phyloP scores from a whole-genome alignment of 2,329 filamentous ascomycete genomes.

The Neoscytalidium dimidiatum region DNA sequence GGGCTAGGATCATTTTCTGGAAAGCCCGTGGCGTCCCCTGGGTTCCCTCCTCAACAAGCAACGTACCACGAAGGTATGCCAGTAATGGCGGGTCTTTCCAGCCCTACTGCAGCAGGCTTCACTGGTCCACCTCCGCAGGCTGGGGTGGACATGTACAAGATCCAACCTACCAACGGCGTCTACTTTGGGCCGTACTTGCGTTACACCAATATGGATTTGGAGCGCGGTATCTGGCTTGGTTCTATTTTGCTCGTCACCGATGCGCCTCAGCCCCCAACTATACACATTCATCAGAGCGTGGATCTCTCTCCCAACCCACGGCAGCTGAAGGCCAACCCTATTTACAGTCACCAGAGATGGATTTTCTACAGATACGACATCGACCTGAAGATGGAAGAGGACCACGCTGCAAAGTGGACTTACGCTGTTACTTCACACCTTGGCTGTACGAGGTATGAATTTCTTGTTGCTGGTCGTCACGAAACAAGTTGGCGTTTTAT shows the following conservation, averaged over 20 bases:
- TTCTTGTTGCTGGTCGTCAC: conserved; percentile 84
- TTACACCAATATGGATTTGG: conserved; percentile 96
- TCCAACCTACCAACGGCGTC: conserved; percentile 90
- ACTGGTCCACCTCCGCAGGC: conserved; percentile 84
- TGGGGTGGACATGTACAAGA: conserved; percentile 91
- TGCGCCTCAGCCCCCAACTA: conserved; percentile 87
- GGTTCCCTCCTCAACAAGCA: conserved; percentile 79
- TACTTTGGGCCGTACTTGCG: conserved; percentile 97
- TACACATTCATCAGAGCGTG: conserved; percentile 87
- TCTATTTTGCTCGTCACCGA: conserved; percentile 94
- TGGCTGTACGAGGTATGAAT: conserved; percentile 97
- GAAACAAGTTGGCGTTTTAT: conserved; percentile 96
- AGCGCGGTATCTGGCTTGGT: conserved; percentile 86
- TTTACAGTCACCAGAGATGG: conserved; percentile 90
- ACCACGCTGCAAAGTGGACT: conserved; percentile 81
- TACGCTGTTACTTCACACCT: conserved; percentile 97
- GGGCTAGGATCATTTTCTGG: conserved; percentile 55
- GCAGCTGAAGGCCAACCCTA: conserved; percentile 78
- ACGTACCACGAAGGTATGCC: conserved; percentile 85
- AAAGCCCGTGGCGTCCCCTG: conserved; percentile 74
- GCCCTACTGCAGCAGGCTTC: conserved; percentile 79
- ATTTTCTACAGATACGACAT: conserved; percentile 94
- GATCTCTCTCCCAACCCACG: conserved; percentile 92
- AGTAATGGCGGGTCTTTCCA: conserved; percentile 73
- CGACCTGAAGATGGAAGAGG: conserved; percentile 84